A percentile compares a stretch with the other conserved stretches of the same genome.
These are phyloP conservation scores for Aspergillus thermomutatus DNA, from an alignment of 2,329 filamentous ascomycete species.

Conservation along the genomic window DNA sequence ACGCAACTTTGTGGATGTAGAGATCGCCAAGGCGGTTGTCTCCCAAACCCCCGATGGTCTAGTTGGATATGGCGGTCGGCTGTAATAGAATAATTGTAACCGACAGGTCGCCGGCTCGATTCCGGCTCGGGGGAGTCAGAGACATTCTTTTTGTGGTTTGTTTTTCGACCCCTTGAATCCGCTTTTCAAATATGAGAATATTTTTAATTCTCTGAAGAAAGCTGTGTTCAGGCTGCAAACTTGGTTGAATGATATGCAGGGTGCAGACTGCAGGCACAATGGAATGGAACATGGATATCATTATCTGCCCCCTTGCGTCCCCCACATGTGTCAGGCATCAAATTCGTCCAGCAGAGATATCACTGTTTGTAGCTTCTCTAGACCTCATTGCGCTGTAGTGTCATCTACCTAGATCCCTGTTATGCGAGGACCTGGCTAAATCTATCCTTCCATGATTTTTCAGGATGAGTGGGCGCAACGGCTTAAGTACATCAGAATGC, in stretches of 20 bases:
- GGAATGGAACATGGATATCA: too few species aligned
- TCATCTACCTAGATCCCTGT: too few species aligned
- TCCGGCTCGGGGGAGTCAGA: background rate
- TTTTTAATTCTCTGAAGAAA: background rate
- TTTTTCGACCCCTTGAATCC: background rate
- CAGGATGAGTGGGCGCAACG: too few species aligned
- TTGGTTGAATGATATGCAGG: background rate
- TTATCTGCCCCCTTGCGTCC: too few species aligned
- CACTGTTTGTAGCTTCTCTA: too few species aligned
- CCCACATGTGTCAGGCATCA: too few species aligned
- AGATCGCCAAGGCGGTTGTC: background rate
- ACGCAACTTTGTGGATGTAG: background rate
- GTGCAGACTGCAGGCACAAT: too few species aligned
- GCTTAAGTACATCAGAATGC: too few species aligned
- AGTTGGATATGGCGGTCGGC: background rate
- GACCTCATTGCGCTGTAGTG: too few species aligned
- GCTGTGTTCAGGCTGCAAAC: background rate
- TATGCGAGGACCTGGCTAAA: too few species aligned
- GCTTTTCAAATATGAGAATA: background rate
- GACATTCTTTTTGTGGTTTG: background rate
- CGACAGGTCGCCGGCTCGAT: background rate
- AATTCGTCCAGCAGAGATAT: too few species aligned
- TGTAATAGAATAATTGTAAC: background rate
- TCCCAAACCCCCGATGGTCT: background rate
- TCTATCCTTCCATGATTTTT: too few species aligned